Evolutionary conservation across 176 grass and related monocot genomes (phyloP).

Genomic region (Carex cristatella): DNA sequence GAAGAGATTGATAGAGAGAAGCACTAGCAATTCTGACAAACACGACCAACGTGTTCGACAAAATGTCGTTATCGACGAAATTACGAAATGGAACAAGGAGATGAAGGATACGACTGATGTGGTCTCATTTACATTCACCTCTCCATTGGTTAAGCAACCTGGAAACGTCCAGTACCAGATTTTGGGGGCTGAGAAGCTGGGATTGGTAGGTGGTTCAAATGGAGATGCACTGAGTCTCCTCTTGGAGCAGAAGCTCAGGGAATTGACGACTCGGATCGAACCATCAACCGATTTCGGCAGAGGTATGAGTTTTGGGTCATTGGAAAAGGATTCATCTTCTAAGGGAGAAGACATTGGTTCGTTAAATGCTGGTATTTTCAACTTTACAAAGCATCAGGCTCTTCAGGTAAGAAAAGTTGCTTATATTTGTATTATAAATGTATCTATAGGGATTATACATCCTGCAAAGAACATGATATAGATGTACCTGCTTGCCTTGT

Average conservation of each 20-base stretch:
- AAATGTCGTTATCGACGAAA: conserved; percentile 63
- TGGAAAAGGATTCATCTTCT: background rate
- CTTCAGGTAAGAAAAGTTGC: conserved; percentile 12
- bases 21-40: conserved; percentile 43
- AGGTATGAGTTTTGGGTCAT: conserved; percentile 34
- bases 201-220: conserved; percentile 41
- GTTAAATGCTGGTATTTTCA: conserved; percentile 7
- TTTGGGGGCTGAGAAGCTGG: conserved; percentile 20
- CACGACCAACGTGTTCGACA: conserved; percentile 39
- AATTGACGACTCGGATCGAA: conserved; percentile 49
- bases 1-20: conserved; percentile 64
- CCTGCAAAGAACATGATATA: background rate
- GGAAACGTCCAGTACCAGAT: conserved; percentile 10
- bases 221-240: conserved; percentile 76
- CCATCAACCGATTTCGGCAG: conserved; percentile 41
- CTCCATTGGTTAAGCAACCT: conserved; percentile 52
- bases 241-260: conserved; percentile 66
- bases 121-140: conserved; percentile 86
- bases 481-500: background rate
- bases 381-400: conserved; percentile 5
- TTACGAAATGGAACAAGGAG: conserved; percentile 47
- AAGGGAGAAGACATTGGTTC: background rate
- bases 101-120: conserved; percentile 55
- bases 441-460: background rate
- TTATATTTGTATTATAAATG: background rate